phyloP scores from a whole-genome alignment of 257 asterid species.

The Penstemon barbatus region DNA sequence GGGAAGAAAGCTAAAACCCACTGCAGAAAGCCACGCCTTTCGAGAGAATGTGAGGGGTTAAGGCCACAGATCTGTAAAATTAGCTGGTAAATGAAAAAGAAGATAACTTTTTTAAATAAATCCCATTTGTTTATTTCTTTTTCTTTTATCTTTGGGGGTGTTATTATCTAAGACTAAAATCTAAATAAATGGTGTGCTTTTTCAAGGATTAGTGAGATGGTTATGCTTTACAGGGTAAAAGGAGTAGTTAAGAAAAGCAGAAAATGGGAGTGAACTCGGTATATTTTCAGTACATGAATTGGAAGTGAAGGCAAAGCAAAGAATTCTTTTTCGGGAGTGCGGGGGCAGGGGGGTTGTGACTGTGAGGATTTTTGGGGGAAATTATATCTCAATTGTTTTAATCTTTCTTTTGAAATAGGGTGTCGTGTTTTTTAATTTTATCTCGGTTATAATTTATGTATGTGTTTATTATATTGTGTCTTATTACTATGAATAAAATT shows the following conservation, averaged over 20 bases:
- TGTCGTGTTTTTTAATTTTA: no score
- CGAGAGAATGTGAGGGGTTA: conserved; percentile 30
- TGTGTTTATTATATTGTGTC: no score
- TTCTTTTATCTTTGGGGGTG: background rate
- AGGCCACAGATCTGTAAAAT: conserved; percentile 41
- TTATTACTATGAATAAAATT: no score
- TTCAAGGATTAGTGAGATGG: conserved; percentile 34
- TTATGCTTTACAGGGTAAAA: conserved; percentile 38
- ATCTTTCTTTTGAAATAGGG: no score
- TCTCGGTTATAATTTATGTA: no score
- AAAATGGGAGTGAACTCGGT: background rate
- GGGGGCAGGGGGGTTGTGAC: no score
- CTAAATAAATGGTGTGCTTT: conserved; percentile 25
- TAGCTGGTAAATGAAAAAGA: conserved; percentile 11
- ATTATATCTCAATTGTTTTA: no score
- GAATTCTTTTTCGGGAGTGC: background rate
- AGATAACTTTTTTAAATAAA: background rate
- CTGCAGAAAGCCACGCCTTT: conserved; percentile 13
- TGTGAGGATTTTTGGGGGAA: no score
- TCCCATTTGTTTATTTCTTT: conserved; percentile 6
- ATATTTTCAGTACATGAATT: conserved; percentile 17
- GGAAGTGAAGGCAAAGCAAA: conserved; percentile 24
- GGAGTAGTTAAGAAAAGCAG: conserved; percentile 18
- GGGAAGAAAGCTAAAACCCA: conserved; percentile 33
- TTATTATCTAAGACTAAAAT: background rate